Percentiles rank a stretch among this genome's conserved stretches.
Conservation (phyloP, 2,329 filamentous ascomycete species). For the Paraphoma chrysanthemicola region DNA sequence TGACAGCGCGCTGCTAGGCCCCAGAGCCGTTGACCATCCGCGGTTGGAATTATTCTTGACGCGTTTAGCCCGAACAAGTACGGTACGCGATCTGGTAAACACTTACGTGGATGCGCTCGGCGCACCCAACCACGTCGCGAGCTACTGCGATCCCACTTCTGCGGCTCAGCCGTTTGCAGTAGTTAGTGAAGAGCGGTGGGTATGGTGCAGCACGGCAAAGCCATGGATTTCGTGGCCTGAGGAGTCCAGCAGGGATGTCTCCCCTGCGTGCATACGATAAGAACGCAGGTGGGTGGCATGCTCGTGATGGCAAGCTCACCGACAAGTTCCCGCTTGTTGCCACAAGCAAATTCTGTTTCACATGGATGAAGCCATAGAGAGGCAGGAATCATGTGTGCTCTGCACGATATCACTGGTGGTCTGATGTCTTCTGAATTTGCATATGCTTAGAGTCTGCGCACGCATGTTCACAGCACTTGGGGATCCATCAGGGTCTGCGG, state of each 20-base stretch:
- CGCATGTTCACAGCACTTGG: neutral
- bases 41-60: conserved; percentile 23
- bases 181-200: conserved; percentile 32
- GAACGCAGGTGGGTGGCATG: conserved; percentile 18
- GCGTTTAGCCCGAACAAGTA: conserved; percentile 27
- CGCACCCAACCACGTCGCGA: conserved; percentile 20
- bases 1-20: neutral
- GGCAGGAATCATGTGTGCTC: neutral
- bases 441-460: no score
- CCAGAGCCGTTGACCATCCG: conserved; percentile 9
- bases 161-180: conserved; percentile 42
- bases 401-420: neutral
- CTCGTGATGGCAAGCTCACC: conserved; percentile 28
- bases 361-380: neutral
- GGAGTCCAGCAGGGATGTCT: conserved; percentile 19
- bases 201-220: conserved; percentile 12
- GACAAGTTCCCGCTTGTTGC: conserved; percentile 16
- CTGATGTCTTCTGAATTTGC: no score
- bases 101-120: conserved; percentile 13
- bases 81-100: conserved; percentile 26
- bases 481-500: conserved; percentile 9
- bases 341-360: neutral
- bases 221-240: conserved; percentile 15
- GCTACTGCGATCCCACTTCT: conserved; percentile 20
- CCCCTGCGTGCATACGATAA: conserved; percentile 34